A percentile compares a stretch with the other conserved stretches of the same genome.
phyloP scores from a whole-genome alignment of 2,329 filamentous ascomycete species.

The Ascocoryne sarcoides region DNA sequence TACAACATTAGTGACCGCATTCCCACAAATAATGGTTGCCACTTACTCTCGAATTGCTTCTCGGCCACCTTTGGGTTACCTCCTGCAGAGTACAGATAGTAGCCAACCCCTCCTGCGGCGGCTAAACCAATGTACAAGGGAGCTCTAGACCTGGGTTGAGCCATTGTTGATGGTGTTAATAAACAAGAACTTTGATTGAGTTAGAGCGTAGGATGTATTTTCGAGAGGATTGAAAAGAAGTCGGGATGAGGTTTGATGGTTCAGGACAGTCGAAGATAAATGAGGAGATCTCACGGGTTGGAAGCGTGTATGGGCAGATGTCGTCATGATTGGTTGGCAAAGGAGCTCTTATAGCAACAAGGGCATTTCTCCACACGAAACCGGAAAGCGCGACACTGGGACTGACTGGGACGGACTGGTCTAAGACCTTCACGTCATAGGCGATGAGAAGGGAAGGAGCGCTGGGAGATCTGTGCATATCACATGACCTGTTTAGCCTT shows the following conservation, averaged over 20 bases:
- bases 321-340: constrained; percentile 8
- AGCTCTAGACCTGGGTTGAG: constrained; percentile 30
- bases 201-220: neutral
- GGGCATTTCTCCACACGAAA: neutral
- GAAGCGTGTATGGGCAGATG: constrained; percentile 4
- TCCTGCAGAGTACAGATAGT: constrained; percentile 86
- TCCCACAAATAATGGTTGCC: neutral
- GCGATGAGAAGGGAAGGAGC: neutral
- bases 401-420: too few species aligned
- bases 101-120: constrained; percentile 62
- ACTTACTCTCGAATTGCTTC: constrained; percentile 76
- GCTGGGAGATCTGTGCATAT: too few species aligned
- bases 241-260: neutral
- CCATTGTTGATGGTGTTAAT: constrained; percentile 20
- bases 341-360: neutral
- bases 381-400: neutral
- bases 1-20: constrained; percentile 6
- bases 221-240: neutral
- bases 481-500: too few species aligned
- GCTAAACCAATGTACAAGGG: constrained; percentile 46
- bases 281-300: neutral
- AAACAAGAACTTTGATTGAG: constrained; percentile 6
- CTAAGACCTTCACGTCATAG: neutral
- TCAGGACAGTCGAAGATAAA: neutral
- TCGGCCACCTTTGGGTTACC: constrained; percentile 75